Base-by-base conservation (phyloP, 176 grass and related monocot species). In the Urochloa ruziziensis region DNA sequence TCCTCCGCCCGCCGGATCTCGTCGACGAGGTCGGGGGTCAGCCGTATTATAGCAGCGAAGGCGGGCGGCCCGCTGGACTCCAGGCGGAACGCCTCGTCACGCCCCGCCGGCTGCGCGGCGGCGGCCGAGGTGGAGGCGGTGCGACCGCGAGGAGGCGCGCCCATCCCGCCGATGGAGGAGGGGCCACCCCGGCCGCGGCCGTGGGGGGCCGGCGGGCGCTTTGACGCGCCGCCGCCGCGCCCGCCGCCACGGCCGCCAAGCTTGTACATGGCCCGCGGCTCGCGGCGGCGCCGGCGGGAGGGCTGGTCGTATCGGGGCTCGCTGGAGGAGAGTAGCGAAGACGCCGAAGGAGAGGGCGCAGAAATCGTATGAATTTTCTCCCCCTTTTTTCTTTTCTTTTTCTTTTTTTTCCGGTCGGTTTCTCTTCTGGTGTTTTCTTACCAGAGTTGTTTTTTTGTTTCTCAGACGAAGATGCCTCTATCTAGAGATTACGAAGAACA, bases 1-100 rank as follows among this genome's bases (percentile, higher is more conserved):
- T 91, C 89, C 93, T 99, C 97, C 48, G 84, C 81, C 48, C 93
- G 93, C 49, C 87, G 92, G 88, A 99, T 99, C 91, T 99, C 97
- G 80, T 99, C 97, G 35, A 96, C 75, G 53, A 99, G 88, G 92
- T 96, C 93, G 18, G 93, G 97, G 62, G 88, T 90, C 10, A 99
- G 87, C 83, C 84, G 61, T 73, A 99, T 92, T 67, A 99, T 89
- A 44, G 97, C 93, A 58, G 89, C 93, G 34, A 94, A 99, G 84
- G 94, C 80, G 27, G 86, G 89, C 13, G 83, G 73, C 0, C 89
- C 89, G 17, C 80, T 84, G 13, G 87, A 85, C 83, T 90, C 87
- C 4, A 99, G 91, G 48, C 89, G 79, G 84, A 99, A 99, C n/a
- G 85, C 30, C 87, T 99, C 96, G 16, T 99, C 93, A 1, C 80